A percentile compares a stretch with the other conserved stretches of the same genome.
Conservation (phyloP, 2,329 filamentous ascomycete genomes). For the Xylariaceae sp. region DNA sequence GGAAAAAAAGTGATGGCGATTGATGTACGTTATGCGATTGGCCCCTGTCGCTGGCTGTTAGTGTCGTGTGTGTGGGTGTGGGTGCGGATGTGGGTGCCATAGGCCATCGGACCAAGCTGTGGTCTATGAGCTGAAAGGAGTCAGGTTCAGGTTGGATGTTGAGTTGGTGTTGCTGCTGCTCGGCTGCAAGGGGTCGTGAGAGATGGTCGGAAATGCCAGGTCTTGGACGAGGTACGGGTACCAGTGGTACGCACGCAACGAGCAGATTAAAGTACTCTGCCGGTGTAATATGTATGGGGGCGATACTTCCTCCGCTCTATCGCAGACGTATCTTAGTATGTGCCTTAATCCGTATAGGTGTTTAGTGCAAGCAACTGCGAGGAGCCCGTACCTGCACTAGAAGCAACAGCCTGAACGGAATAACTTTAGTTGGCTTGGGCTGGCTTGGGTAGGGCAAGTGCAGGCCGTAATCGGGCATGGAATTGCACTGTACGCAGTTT, state of each 20-base stretch:
- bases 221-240: background rate
- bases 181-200: slow-evolving; percentile 21
- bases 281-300: background rate
- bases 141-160: slow-evolving; percentile 6
- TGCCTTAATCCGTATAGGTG: background rate
- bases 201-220: slow-evolving; percentile 16
- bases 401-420: background rate
- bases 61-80: background rate
- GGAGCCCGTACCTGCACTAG: background rate
- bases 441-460: background rate
- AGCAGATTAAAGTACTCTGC: background rate
- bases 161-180: slow-evolving; percentile 17
- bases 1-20: background rate
- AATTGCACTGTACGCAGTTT: background rate
- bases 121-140: background rate
- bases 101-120: background rate
- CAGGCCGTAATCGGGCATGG: too few relatives aligned
- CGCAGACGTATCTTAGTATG: background rate
- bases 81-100: background rate
- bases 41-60: slow-evolving; percentile 14
- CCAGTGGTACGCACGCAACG: background rate
- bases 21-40: slow-evolving; percentile 4
- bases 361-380: too few relatives aligned
- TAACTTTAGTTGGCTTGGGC: background rate
- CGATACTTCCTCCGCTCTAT: background rate